Base-by-base conservation (phyloP, 805 yeast species). In the Clavispora vitiphila region DNA sequence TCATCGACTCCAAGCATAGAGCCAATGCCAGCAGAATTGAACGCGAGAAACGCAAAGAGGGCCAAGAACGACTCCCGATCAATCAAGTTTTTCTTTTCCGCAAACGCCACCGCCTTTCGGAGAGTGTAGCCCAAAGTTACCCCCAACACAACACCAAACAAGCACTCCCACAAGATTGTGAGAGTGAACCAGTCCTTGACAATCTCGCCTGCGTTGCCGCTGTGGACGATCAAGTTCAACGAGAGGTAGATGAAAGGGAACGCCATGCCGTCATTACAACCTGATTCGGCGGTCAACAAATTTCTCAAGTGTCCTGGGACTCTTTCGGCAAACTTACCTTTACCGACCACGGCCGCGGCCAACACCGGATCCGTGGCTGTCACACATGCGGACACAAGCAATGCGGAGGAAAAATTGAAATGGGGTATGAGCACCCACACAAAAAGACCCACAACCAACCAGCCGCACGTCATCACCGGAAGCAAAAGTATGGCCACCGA, bases 311-410 rank as follows among this genome's bases (percentile, higher is more conserved):
- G 96, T n/a, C 95, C 96, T 1, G 96, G 95, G 14, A 89, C 95
- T 41, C 96, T 76, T 55, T 78, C 78, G 11, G 96, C 96, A 60
- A 89, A 89, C 58, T 86, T 86, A 50, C 96, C 96, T 54, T 86
- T 89, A 61, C 96, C 96, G 9, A 89, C 96, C 29, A 89, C 96
- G 2, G 96, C 96, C 14, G 96, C 93, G 2, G 96, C 96, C 56
- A 89, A 72, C 32, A 89, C 93, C 6, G 97, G 97, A 64, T 89
- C 97, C 0, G 97, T 90, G 2, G 96, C 96, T 0, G 96, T 90
- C 35, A 89, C 81, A 60, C 96, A 88, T 1, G 95, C 96, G 24
- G 90, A 77, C 1, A 89, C 79, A 37, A 83, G 71, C 26, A 89
- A 71, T 2, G 87, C 81, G 38, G 81, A 86, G 16, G 85, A 61